Evolutionary conservation across 768 basidiomycete genomes (phyloP).

Genomic region (Exsudoporus frostii): DNA sequence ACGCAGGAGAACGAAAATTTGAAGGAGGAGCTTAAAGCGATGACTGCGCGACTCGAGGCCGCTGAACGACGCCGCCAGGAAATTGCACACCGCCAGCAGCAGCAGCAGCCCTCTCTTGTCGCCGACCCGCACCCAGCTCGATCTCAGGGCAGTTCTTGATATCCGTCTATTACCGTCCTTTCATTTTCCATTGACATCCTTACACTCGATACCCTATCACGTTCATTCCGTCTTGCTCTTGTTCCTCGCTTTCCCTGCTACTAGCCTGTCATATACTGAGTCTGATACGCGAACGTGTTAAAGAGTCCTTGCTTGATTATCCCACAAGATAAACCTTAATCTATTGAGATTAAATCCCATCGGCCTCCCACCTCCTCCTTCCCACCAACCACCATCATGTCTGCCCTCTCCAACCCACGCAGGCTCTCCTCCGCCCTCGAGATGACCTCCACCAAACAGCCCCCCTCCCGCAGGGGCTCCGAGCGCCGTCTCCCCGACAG

Average conservation of each 20-base stretch:
- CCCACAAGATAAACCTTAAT: conserved; percentile 16
- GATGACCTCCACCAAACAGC: conserved; percentile 31
- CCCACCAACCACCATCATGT: conserved; percentile 19
- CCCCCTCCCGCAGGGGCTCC: conserved; percentile 43
- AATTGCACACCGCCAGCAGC: conserved; percentile 38
- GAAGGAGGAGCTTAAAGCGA: conserved; percentile 69
- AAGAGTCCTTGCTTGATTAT: conserved; percentile 2
- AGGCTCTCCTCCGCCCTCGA: conserved; percentile 28
- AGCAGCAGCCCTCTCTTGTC: conserved; percentile 11
- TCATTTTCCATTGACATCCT: conserved; percentile 16
- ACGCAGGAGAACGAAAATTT: conserved; percentile 78
- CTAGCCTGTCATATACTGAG: neutral
- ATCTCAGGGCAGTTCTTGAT: conserved; percentile 24
- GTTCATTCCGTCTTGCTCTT: conserved; percentile 15
- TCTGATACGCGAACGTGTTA: neutral
- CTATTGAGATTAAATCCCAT: conserved; percentile 9
- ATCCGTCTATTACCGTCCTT: conserved; percentile 26
- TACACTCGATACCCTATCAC: conserved; percentile 26
- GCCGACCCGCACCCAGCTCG: conserved; percentile 14
- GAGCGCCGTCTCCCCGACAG: conserved; percentile 45
- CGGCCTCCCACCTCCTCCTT: neutral
- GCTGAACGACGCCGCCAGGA: conserved; percentile 60
- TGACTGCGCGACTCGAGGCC: conserved; percentile 71
- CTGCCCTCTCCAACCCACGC: conserved; percentile 14
- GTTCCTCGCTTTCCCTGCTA: conserved; percentile 14